Evolutionary conservation across 2,329 filamentous ascomycete genomes (phyloP).

Genomic region (Anisogramma anomala): DNA sequence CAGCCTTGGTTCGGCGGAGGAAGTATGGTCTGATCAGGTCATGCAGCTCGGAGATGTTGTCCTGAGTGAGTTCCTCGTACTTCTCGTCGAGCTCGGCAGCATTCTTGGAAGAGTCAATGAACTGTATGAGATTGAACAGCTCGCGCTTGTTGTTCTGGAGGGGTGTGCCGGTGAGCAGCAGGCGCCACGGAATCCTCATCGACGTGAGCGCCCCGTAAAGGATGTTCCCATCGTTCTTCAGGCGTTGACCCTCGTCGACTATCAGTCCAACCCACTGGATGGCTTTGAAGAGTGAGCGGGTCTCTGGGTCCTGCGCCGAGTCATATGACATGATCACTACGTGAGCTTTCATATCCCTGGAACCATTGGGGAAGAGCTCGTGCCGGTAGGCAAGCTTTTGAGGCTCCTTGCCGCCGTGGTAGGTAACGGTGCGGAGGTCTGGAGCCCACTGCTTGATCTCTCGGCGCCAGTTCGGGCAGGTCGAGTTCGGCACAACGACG

Average conservation of each 20-base stretch:
- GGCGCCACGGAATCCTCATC: constrained; percentile 69
- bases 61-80: constrained; percentile 67
- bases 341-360: constrained; percentile 67
- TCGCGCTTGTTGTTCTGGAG: constrained; percentile 93
- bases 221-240: constrained; percentile 84
- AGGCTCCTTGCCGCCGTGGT: constrained; percentile 66
- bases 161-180: constrained; percentile 83
- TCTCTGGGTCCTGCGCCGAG: constrained; percentile 63
- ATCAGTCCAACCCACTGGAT: constrained; percentile 81
- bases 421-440: constrained; percentile 76
- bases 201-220: constrained; percentile 64
- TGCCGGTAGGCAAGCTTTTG: constrained; percentile 69
- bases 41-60: constrained; percentile 73
- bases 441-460: constrained; percentile 94
- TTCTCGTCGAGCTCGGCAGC: constrained; percentile 63
- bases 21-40: constrained; percentile 67
- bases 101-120: constrained; percentile 62
- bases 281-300: constrained; percentile 51
- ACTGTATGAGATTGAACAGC: constrained; percentile 92
- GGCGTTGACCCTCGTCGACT: constrained; percentile 86
- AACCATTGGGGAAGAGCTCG: constrained; percentile 66
- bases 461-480: constrained; percentile 92
- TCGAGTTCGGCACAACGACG: constrained; percentile 86
- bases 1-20: constrained; percentile 69
- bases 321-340: constrained; percentile 94